phyloP scores from a whole-genome alignment of 768 basidiomycete genomes.

The Naematelia aurantialba region DNA sequence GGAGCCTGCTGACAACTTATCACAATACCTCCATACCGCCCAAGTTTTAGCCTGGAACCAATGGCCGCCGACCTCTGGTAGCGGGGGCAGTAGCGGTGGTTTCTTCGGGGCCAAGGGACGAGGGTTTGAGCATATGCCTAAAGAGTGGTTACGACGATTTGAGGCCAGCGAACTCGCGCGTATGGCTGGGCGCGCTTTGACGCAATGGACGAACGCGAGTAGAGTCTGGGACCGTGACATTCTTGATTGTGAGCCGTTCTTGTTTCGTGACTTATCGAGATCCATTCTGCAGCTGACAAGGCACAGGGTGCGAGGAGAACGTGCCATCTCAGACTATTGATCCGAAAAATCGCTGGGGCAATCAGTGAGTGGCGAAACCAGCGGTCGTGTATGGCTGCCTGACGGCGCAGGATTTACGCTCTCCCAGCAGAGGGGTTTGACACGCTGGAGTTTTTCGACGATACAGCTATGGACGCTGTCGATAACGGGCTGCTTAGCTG shows the following conservation, averaged over 20 bases:
- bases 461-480: conserved; percentile 29
- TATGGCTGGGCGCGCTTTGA: neutral
- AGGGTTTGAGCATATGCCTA: conserved; percentile 31
- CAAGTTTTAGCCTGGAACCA: conserved; percentile 19
- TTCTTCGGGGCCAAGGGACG: conserved; percentile 3
- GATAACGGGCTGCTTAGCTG: conserved; percentile 46
- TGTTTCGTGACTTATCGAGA: no score
- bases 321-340: conserved; percentile 37
- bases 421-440: conserved; percentile 45
- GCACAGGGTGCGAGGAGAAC: conserved; percentile 41
- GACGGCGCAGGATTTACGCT: conserved; percentile 40
- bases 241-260: conserved; percentile 34
- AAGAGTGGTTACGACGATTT: conserved; percentile 38
- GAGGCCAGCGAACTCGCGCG: conserved; percentile 22
- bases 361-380: conserved; percentile 30
- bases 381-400: neutral
- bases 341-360: conserved; percentile 42
- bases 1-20: conserved; percentile 29
- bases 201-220: conserved; percentile 16
- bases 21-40: conserved; percentile 18
- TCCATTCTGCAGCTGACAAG: conserved; percentile 11
- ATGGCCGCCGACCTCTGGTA: conserved; percentile 20
- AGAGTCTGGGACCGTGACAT: conserved; percentile 27
- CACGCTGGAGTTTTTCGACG: conserved; percentile 45
- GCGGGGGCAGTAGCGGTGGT: conserved; percentile 15